Evolutionary conservation across 2,329 filamentous ascomycete species (phyloP).

Genomic region (Fusarium keratoplasticum): DNA sequence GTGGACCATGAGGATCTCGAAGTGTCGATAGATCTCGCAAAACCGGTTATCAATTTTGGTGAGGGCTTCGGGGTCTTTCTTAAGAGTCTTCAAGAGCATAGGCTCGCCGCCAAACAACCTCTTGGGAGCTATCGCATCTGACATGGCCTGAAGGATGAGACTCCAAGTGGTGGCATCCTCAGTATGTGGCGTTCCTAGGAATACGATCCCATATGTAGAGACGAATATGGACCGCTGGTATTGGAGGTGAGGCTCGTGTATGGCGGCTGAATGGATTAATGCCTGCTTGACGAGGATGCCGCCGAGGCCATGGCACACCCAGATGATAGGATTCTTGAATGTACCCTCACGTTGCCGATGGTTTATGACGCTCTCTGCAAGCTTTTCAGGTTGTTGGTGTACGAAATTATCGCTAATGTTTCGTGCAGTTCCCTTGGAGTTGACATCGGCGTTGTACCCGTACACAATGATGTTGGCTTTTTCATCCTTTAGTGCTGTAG

Average conservation of each 20-base stretch:
- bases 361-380: constrained; percentile 71
- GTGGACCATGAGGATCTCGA: constrained; percentile 81
- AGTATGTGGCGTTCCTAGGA: constrained; percentile 81
- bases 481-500: constrained; percentile 65
- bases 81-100: constrained; percentile 76
- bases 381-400: constrained; percentile 76
- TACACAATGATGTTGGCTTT: constrained; percentile 77
- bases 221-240: constrained; percentile 76
- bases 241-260: constrained; percentile 69
- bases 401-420: constrained; percentile 75
- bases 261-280: constrained; percentile 73
- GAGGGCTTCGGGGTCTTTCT: constrained; percentile 78
- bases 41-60: constrained; percentile 81
- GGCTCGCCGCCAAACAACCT: constrained; percentile 75
- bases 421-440: constrained; percentile 59
- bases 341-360: constrained; percentile 71
- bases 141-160: constrained; percentile 74
- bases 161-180: constrained; percentile 78
- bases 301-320: constrained; percentile 79
- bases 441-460: constrained; percentile 78
- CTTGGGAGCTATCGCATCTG: constrained; percentile 72
- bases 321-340: constrained; percentile 75
- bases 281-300: constrained; percentile 79
- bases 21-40: constrained; percentile 76
- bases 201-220: constrained; percentile 81